Base-by-base conservation (phyloP, 805 yeast species). In the Myxozyma monticola region DNA sequence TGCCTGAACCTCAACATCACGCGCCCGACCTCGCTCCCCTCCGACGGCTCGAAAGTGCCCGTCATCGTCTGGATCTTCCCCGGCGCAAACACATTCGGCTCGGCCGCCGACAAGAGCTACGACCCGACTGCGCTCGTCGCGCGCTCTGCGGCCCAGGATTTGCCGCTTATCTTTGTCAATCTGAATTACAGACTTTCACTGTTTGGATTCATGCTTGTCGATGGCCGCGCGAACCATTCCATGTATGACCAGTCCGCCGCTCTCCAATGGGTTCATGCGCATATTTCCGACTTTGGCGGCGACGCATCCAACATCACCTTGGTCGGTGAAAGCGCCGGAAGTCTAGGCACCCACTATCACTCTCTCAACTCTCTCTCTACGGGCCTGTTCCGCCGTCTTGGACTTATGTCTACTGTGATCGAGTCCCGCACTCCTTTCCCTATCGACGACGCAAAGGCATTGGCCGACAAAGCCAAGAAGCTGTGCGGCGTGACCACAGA, bases 321-420 rank as follows among this genome's bases (percentile, higher is more conserved):
- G 28, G 69, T 72, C 31, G 81, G 81, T 4, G 66, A 76, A 37
- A 68, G 75, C 30, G 78, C 80, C 3, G 82, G 81, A 5, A 68
- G 73, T 14, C 68, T 71, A 46, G 69, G 74, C 4, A 66, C 74
- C 2, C 70, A 70, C 42, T 71, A 68, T 56, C 77, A 74, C 39
- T 54, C 58, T 12, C 59, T 56, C 20, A 45, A 54, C 22, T 37
- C 46, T 24, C 49, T 38, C 10, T 37, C 56, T n/a, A 45, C 49
- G 20, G 57, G 62, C 2, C 37, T 47, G 15, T 61, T 64, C 44
- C 33, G 48, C 15, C 57, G 62, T 33, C 53, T 61, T 17, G 69
- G 64, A 10, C 45, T 56, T 38, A 48, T 66, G 45, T 57, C 64
- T 12, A 68, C 70, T 9, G 58, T 62, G n/a, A 54, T 58, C 12